Conservation (phyloP, 1,139 yeast genomes). For the Debaryomyces coudertii region DNA sequence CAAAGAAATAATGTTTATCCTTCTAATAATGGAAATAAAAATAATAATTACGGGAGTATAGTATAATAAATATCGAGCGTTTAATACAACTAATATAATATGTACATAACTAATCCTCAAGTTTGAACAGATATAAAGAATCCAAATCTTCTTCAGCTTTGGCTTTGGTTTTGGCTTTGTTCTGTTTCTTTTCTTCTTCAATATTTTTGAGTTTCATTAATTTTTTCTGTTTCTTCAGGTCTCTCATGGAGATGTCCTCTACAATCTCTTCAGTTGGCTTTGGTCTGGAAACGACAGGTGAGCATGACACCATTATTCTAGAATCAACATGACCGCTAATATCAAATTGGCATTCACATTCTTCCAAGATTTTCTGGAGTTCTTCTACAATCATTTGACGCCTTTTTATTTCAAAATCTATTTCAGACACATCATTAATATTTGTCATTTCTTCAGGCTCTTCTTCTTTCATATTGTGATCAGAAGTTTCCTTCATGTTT, state of each 20-base stretch:
- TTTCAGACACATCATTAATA: constrained; percentile 22
- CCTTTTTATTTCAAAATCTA: constrained; percentile 34
- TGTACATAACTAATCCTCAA: constrained; percentile 34
- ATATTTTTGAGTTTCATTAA: constrained; percentile 18
- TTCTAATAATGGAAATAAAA: not conserved
- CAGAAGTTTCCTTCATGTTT: constrained; percentile 11
- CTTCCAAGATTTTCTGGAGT: constrained; percentile 30
- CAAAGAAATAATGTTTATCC: constrained; percentile 1
- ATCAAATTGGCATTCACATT: constrained; percentile 32
- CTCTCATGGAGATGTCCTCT: constrained; percentile 21
- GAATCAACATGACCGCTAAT: constrained; percentile 34
- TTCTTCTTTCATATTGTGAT: constrained; percentile 15
- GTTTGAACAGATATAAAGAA: constrained; percentile 44
- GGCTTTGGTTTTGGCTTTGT: constrained; percentile 20
- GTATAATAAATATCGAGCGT: constrained; percentile 18
- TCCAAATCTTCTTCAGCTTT: constrained; percentile 48
- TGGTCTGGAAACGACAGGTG: constrained; percentile 18
- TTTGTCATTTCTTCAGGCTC: constrained; percentile 10
- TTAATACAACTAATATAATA: constrained; percentile 6
- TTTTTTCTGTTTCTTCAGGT: constrained; percentile 19
- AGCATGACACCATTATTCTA: constrained; percentile 23
- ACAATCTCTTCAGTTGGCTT: constrained; percentile 10
- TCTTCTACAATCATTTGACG: constrained; percentile 34
- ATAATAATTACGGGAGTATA: constrained; percentile 28
- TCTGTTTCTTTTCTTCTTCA: constrained; percentile 19